Evolutionary conservation across 2,329 filamentous ascomycete species (phyloP).

Genomic region (Malbranchea zuffiana): DNA sequence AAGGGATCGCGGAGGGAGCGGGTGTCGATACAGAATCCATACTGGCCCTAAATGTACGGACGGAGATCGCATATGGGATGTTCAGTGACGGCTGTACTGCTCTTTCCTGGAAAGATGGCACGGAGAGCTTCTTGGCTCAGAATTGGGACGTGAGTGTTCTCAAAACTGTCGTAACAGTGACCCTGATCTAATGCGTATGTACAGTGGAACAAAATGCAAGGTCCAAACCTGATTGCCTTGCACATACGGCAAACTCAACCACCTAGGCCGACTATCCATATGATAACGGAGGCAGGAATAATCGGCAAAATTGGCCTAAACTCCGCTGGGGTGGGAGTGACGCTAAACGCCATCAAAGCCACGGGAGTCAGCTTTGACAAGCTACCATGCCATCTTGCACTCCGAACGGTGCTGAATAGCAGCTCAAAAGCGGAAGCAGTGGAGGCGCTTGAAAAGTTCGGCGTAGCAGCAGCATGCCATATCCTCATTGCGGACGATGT

Average conservation of each 20-base stretch:
- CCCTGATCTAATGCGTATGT: slow-evolving; percentile 1
- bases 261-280: slow-evolving; percentile 36
- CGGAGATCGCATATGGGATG: slow-evolving; percentile 48
- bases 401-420: slow-evolving; percentile 44
- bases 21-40: slow-evolving; percentile 40
- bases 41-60: slow-evolving; percentile 49
- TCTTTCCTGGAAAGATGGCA: slow-evolving; percentile 39
- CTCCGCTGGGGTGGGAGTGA: slow-evolving; percentile 42
- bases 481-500: slow-evolving; percentile 42
- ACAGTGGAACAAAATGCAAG: slow-evolving; percentile 39
- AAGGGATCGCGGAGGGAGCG: slow-evolving; percentile 46
- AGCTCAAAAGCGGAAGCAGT: slow-evolving; percentile 37
- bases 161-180: neutral
- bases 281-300: slow-evolving; percentile 48
- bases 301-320: slow-evolving; percentile 52
- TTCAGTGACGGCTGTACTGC: slow-evolving; percentile 50
- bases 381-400: slow-evolving; percentile 45
- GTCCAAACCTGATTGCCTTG: slow-evolving; percentile 40
- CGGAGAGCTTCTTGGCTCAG: slow-evolving; percentile 38
- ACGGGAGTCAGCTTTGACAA: slow-evolving; percentile 38
- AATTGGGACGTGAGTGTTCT: slow-evolving; percentile 41
- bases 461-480: slow-evolving; percentile 44
- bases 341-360: slow-evolving; percentile 46
- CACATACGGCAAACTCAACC: slow-evolving; percentile 33
- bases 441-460: slow-evolving; percentile 32